Evolutionary conservation across 2,329 filamentous ascomycete species (phyloP), one percentile per base, ranked within the genome.

Genomic region (Plenodomus biglobosus): DNA sequence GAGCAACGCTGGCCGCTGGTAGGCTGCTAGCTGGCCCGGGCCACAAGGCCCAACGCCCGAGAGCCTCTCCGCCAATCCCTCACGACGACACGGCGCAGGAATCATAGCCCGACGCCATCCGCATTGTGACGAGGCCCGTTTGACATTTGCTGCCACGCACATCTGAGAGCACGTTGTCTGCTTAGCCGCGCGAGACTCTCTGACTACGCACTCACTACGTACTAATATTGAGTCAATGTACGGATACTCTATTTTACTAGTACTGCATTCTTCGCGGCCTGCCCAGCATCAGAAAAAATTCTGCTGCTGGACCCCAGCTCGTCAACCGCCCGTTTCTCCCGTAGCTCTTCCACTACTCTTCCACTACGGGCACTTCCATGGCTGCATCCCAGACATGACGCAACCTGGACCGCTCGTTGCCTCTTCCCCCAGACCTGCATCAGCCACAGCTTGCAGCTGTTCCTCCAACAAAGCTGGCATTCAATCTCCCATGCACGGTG

Each of bases 401-500:
- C 42, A 46, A 52, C 3, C 37, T 36, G 15, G n/a, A 38, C 32
- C 18, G 38, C 20, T 13, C 35, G 32, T 7, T 3, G 11, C 8
- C 8, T 11, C 3, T 32, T 24, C 22, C 27, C 36, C 34, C 18
- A 39, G 42, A 36, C 35, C 39, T 41, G 44, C 49, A 37, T 50
- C 44, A 39, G 44, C 45, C 48, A 51, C 50, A 38, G 18, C 40
- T 41, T 24, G 24, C 44, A 38, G 6, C 8, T 42, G 27, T 42
- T 21, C 39, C 8, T 47, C 45, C 53, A 61, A 52, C 55, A 55
- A n/a, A 50, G 46, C 47, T 46, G 43, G 38, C 45, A 32, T 46
- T 16, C 22, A 4, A 15, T 39, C 38, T 20, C 38, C 27, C 20
- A 48, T 50, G 46, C 49, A 41, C 30, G 44, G 38, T 38, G 36